Evolutionary conservation across 306 rosid genomes (phyloP).

Genomic region (Lupinus albus): DNA sequence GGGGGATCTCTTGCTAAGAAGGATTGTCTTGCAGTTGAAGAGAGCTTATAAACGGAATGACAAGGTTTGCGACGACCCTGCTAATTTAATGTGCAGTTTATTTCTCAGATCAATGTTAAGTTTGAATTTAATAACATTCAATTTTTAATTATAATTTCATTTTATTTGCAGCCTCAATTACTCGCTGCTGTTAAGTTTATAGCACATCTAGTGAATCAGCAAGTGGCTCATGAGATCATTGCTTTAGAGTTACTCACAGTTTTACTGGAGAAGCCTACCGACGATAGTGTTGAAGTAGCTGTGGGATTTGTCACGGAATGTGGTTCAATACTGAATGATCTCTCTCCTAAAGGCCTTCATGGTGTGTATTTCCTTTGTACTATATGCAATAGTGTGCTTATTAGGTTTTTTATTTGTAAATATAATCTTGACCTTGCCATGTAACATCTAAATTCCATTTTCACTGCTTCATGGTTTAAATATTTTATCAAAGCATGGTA

Average conservation of each 20-base stretch:
- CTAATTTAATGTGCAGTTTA: not conserved
- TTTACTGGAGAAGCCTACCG: slow-evolving; percentile 86
- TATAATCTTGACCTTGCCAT: not conserved
- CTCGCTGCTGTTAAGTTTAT: slow-evolving; percentile 94
- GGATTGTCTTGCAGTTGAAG: slow-evolving; percentile 88
- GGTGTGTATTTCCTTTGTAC: slow-evolving; percentile 60
- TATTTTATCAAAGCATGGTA: not conserved
- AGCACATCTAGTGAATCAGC: slow-evolving; percentile 94
- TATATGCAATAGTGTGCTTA: slow-evolving; percentile 10
- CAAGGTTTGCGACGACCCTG: slow-evolving; percentile 56
- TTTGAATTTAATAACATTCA: not conserved
- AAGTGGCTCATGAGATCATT: slow-evolving; percentile 88
- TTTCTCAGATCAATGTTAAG: not conserved
- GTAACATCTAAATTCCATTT: not conserved
- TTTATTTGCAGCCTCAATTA: slow-evolving; percentile 70
- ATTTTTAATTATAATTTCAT: slow-evolving; percentile 1
- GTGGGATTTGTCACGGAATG: slow-evolving; percentile 94
- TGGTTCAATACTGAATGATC: slow-evolving; percentile 86
- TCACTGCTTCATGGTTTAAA: slow-evolving; percentile 1
- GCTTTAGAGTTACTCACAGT: slow-evolving; percentile 88
- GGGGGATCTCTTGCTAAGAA: slow-evolving; percentile 82
- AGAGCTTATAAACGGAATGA: slow-evolving; percentile 93
- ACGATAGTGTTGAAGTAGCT: slow-evolving; percentile 97
- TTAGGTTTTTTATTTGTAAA: slow-evolving; percentile 13
- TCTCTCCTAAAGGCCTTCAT: slow-evolving; percentile 87